A percentile compares a stretch with the other conserved stretches of the same genome.
phyloP scores from a whole-genome alignment of 352 stramenopile genomes.

The Aphanomyces astaci region DNA sequence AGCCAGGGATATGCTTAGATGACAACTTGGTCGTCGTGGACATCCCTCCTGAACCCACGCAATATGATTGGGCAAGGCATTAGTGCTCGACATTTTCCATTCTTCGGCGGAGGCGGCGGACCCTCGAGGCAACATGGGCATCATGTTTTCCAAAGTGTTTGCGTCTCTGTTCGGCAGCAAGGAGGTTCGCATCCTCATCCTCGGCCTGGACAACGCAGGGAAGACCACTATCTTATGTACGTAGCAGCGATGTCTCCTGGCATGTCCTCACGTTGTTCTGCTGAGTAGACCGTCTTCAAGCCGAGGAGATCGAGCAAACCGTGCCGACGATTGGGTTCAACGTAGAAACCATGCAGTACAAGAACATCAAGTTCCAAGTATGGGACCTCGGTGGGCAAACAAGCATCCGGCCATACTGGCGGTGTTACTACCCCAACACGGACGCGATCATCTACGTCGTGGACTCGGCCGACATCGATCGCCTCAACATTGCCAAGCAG shows the following conservation, averaged over 20 bases:
- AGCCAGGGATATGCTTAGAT: background rate
- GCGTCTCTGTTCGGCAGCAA: constrained; percentile 97
- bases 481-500: constrained; percentile 95
- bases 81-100: background rate
- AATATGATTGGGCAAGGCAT: constrained; percentile 4
- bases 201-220: constrained; percentile 98
- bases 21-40: background rate
- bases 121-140: constrained; percentile 82
- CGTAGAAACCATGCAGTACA: constrained; percentile 89
- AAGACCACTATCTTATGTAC: constrained; percentile 99
- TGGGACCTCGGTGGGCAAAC: constrained; percentile 99
- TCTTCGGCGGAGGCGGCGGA: background rate
- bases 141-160: constrained; percentile 97
- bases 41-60: background rate
- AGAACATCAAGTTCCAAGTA: constrained; percentile 96
- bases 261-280: background rate
- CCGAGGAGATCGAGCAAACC: constrained; percentile 96
- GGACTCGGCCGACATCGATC: constrained; percentile 93
- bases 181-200: constrained; percentile 99
- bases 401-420: constrained; percentile 99
- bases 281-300: constrained; percentile 59
- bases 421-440: constrained; percentile 99
- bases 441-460: constrained; percentile 96
- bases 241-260: constrained; percentile 24
- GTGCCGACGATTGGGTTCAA: constrained; percentile 99